A percentile compares a stretch with the other conserved stretches of the same genome.
Conservation (phyloP, 164 flowering plant species). For the Magnolia officinalis region DNA sequence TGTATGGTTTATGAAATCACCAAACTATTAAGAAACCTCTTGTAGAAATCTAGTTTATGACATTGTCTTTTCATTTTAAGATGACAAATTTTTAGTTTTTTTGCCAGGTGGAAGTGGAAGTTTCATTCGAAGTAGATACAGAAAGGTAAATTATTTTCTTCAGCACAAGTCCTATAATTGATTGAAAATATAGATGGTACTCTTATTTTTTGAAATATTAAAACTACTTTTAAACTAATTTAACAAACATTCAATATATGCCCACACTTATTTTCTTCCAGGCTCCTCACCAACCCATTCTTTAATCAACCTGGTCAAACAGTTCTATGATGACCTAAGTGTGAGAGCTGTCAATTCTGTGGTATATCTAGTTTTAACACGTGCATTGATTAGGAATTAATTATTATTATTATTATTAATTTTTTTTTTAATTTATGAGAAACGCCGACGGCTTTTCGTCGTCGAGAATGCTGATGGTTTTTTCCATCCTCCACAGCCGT, state of each 20-base stretch:
- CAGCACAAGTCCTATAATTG: not conserved
- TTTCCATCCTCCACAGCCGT: too few species aligned
- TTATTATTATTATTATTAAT: too few species aligned
- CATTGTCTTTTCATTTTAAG: conserved; percentile 1
- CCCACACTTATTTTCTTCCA: not conserved
- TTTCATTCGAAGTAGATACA: conserved; percentile 18
- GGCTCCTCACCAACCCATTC: not conserved
- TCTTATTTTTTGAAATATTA: not conserved
- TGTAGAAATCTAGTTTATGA: too few species aligned
- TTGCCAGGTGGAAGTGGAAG: conserved; percentile 33
- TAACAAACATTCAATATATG: too few species aligned
- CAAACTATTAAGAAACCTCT: too few species aligned
- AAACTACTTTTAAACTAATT: not conserved
- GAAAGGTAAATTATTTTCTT: conserved; percentile 35
- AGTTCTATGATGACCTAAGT: not conserved
- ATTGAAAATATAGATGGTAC: too few species aligned
- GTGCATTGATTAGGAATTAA: too few species aligned
- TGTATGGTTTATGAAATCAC: too few species aligned
- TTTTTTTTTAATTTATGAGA: too few species aligned
- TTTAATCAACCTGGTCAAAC: not conserved
- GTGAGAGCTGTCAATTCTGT: not conserved
- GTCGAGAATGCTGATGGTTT: too few species aligned
- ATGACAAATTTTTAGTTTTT: not conserved
- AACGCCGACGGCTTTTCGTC: too few species aligned
- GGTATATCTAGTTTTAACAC: not conserved